phyloP scores from a whole-genome alignment of 163 green algal genomes.

The Chlorella variabilis region DNA sequence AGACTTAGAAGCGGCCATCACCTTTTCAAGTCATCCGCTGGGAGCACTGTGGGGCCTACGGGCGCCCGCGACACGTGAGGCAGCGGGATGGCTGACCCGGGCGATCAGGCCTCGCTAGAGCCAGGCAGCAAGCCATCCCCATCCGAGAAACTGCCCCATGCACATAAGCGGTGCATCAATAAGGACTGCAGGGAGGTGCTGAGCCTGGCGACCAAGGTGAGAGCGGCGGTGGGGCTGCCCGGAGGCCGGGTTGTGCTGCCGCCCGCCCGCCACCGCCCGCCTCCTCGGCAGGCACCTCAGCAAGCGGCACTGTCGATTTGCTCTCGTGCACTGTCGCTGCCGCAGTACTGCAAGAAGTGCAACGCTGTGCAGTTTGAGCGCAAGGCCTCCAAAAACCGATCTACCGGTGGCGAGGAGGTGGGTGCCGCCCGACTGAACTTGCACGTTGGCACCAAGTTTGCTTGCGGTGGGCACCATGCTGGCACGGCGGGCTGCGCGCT shows the following conservation, averaged over 20 bases:
- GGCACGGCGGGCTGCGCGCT: too few relatives aligned
- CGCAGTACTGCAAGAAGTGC: constrained; percentile 37
- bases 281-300: not conserved
- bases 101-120: not conserved
- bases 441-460: too few relatives aligned
- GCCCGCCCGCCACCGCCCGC: not conserved
- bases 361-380: constrained; percentile 32
- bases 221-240: not conserved
- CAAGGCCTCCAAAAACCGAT: not conserved
- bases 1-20: too few relatives aligned
- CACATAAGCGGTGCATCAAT: constrained; percentile 28
- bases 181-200: constrained; percentile 21
- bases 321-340: not conserved
- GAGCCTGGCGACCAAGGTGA: constrained; percentile 22
- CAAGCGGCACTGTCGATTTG: not conserved
- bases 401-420: not conserved
- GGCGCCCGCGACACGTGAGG: too few relatives aligned
- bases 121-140: not conserved
- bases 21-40: too few relatives aligned
- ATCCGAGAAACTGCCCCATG: constrained; percentile 9
- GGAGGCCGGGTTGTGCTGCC: not conserved
- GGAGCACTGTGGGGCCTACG: too few relatives aligned
- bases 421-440: not conserved
- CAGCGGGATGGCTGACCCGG: not conserved
- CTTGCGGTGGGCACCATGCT: too few relatives aligned